Evolutionary conservation across 2,329 filamentous ascomycete species (phyloP).

Genomic region (Aspergillus ochraceus): DNA sequence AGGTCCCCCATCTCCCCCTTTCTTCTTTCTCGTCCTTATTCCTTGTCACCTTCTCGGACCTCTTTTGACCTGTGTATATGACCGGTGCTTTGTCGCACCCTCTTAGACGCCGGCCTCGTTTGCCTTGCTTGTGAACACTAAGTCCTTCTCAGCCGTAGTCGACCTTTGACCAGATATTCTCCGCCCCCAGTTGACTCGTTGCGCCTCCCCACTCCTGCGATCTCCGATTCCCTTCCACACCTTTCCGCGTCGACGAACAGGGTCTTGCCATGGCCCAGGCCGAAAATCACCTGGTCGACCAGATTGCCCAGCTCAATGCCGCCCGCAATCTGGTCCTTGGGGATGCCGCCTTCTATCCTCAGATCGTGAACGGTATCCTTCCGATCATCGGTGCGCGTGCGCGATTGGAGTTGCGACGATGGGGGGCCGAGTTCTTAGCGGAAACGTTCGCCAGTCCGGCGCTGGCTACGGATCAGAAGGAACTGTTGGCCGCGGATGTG

Average conservation of each 20-base stretch:
- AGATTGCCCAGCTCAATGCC: conserved; percentile 83
- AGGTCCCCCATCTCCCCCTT: neutral
- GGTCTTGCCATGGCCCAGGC: conserved; percentile 54
- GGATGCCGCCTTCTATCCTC: conserved; percentile 84
- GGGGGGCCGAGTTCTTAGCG: conserved; percentile 93
- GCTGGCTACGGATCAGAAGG: conserved; percentile 75
- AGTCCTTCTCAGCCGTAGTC: neutral
- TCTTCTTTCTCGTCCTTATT: neutral
- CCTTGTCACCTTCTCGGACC: neutral
- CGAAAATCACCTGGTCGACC: conserved; percentile 64
- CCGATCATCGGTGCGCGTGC: conserved; percentile 79
- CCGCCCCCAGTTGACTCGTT: neutral
- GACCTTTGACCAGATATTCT: neutral
- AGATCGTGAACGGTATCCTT: conserved; percentile 89
- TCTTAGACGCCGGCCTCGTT: neutral
- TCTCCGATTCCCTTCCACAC: conserved; percentile 11
- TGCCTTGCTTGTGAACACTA: neutral
- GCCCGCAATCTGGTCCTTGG: conserved; percentile 86
- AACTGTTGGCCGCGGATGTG: conserved; percentile 72
- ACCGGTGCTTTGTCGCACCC: neutral
- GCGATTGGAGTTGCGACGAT: conserved; percentile 80
- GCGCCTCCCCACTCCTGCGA: neutral
- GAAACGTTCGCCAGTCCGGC: conserved; percentile 95
- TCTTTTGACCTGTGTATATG: neutral
- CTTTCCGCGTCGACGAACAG: conserved; percentile 10